Evolutionary conservation across 2,329 filamentous ascomycete species (phyloP).

Genomic region (Aspergillus proliferans): DNA sequence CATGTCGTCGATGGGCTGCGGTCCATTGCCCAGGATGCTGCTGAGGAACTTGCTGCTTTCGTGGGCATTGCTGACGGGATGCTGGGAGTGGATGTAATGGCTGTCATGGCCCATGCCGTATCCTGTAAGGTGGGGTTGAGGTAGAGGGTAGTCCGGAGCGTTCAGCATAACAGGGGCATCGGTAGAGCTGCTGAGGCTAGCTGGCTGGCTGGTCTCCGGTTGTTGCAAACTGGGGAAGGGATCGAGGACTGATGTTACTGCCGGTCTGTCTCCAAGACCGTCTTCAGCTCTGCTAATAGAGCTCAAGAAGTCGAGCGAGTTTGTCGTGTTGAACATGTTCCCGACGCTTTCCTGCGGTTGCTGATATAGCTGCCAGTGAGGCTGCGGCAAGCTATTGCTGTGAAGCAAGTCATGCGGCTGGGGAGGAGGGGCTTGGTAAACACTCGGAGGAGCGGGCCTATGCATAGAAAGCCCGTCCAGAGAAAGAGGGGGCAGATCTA

Average conservation of each 20-base stretch:
- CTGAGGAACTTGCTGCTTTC: constrained; percentile 28
- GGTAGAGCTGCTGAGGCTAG: constrained; percentile 22
- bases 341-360: constrained; percentile 28
- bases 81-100: constrained; percentile 28
- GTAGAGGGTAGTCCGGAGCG: constrained; percentile 29
- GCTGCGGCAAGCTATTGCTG: constrained; percentile 22
- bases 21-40: constrained; percentile 25
- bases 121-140: constrained; percentile 22
- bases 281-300: constrained; percentile 31
- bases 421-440: constrained; percentile 23
- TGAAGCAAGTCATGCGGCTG: constrained; percentile 29
- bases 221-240: constrained; percentile 26
- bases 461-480: constrained; percentile 30
- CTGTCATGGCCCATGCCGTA: constrained; percentile 27
- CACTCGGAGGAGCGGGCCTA: constrained; percentile 21
- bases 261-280: constrained; percentile 26
- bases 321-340: constrained; percentile 27
- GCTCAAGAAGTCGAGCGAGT: constrained; percentile 29
- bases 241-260: constrained; percentile 31
- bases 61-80: constrained; percentile 23
- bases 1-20: constrained; percentile 32
- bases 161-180: constrained; percentile 28
- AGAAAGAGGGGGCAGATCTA: constrained; percentile 25
- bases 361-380: constrained; percentile 32
- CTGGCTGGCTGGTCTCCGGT: constrained; percentile 26